Base-by-base conservation (phyloP, 129 eudicot species). In the Tagetes patula region DNA sequence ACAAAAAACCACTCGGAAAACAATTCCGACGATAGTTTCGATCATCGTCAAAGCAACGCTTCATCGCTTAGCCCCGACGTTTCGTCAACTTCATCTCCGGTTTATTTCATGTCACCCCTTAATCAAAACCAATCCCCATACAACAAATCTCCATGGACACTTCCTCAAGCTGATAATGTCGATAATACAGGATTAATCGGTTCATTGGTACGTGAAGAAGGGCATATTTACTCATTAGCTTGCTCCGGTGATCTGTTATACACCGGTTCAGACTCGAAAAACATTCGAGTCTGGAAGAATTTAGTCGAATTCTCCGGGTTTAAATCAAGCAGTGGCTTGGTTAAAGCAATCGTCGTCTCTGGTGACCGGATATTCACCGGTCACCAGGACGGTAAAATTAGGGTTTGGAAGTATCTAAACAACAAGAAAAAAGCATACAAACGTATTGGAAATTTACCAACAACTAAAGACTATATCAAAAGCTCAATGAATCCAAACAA, bases 301-400 rank as follows among this genome's bases (percentile, higher is more conserved):
- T 39, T 90, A 14, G 58, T 54, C 53, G 99, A 95, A 54, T 91
- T 80, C 37, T 86, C 97, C 20, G 97, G 97, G 7, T 90, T 95
- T 5, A 95, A 88, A 68, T 86, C 94, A 0, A 72, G 81, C 4
- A 95, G 99, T 8, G 99, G 99, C 0, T 77, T 95, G n/a, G 96
- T 95, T 3, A 95, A 95, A 73, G 94, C 97, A 0, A 95, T 95
- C 8, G 87, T 90, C 10, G 88, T 85, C 0, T 70, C 84, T 1
- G 87, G 82, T 11, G 80, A 83, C 2, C 81, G 59, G 53, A 78
- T 95, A 7, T 95, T 90, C 42, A 90, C 96, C 2, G 99, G 99
- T 0, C 99, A 95, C 34, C 96, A 90, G 38, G 99, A 95, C n/a
- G 97, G 99, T 0, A 90, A 86, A 58, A 95, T 95, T 64, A 82